These are phyloP conservation scores for Starmerella stigmatis DNA, from an alignment of 805 yeast species.

Conservation along the genomic window DNA sequence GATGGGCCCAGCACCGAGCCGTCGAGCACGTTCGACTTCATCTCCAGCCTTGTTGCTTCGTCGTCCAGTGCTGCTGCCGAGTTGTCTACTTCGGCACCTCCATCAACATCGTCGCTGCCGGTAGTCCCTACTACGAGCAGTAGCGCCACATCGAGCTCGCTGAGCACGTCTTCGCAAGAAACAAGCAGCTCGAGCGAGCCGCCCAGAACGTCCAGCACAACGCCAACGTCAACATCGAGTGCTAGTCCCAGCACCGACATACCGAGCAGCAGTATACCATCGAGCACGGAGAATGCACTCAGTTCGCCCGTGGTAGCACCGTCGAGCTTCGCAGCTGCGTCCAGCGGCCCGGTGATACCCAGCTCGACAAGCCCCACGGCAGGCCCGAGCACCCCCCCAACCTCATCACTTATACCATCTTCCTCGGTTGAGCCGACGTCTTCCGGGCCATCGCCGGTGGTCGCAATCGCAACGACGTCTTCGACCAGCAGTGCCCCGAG, in stretches of 20 bases:
- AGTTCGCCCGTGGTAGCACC: neutral
- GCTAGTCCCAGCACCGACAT: neutral
- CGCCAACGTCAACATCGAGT: neutral
- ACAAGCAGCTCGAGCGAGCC: neutral
- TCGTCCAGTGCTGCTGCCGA: neutral
- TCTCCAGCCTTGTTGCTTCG: neutral
- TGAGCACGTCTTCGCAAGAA: no score
- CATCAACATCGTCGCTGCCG: no score
- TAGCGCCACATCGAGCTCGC: no score
- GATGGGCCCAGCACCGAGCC: neutral
- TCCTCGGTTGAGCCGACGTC: neutral
- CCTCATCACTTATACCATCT: neutral
- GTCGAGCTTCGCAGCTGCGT: neutral
- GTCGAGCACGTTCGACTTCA: neutral
- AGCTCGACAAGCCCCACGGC: neutral
- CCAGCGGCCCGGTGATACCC: neutral
- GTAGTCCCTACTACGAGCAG: no score
- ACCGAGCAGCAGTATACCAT: neutral
- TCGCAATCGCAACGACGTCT: neutral
- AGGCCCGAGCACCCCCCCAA: neutral
- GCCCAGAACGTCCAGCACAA: neutral
- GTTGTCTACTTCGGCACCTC: neutral
- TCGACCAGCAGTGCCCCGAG: neutral
- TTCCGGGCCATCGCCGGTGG: no score
- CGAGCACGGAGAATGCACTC: neutral